Evolutionary conservation across 495 filamentous ascomycete genomes (phyloP).

Genomic region (Aspergillus steynii): DNA sequence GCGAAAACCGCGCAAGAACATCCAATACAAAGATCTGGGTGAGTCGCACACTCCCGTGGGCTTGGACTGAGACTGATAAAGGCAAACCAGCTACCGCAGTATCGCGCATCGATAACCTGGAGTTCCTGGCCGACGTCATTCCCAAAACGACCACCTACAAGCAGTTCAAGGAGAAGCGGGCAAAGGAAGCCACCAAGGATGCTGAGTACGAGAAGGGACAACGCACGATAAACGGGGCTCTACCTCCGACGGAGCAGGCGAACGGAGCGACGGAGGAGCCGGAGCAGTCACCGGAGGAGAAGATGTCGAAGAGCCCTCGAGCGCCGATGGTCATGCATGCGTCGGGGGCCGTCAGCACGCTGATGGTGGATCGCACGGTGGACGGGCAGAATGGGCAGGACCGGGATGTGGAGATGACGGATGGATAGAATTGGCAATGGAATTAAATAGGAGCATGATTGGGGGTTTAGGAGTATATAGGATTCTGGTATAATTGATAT

Average conservation of each 20-base stretch:
- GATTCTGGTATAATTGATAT: no score
- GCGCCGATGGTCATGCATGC: slow-evolving; percentile 30
- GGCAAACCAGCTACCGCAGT: slow-evolving; percentile 73
- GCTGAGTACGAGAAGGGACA: slow-evolving; percentile 51
- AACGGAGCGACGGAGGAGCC: slow-evolving; percentile 33
- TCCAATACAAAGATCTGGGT: slow-evolving; percentile 96
- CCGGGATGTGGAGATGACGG: slow-evolving; percentile 50
- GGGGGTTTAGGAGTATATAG: slow-evolving; percentile 14
- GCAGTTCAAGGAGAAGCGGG: slow-evolving; percentile 68
- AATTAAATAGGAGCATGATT: slow-evolving; percentile 29
- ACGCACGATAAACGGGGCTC: slow-evolving; percentile 49
- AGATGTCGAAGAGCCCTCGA: slow-evolving; percentile 28
- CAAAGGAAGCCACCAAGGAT: slow-evolving; percentile 48
- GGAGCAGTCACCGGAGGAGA: slow-evolving; percentile 18
- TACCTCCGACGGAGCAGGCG: slow-evolving; percentile 19
- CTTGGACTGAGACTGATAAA: slow-evolving; percentile 1
- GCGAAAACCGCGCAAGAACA: slow-evolving; percentile 85
- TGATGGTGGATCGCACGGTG: slow-evolving; percentile 42
- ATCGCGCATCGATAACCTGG: slow-evolving; percentile 85
- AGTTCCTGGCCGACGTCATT: slow-evolving; percentile 90
- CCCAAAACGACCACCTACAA: slow-evolving; percentile 82
- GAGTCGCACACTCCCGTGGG: slow-evolving; percentile 13
- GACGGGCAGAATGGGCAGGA: slow-evolving; percentile 18
- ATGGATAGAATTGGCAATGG: slow-evolving; percentile 8
- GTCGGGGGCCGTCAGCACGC: slow-evolving; percentile 30